phyloP scores from a whole-genome alignment of 495 filamentous ascomycete genomes.

The Lophiotrema nucula region DNA sequence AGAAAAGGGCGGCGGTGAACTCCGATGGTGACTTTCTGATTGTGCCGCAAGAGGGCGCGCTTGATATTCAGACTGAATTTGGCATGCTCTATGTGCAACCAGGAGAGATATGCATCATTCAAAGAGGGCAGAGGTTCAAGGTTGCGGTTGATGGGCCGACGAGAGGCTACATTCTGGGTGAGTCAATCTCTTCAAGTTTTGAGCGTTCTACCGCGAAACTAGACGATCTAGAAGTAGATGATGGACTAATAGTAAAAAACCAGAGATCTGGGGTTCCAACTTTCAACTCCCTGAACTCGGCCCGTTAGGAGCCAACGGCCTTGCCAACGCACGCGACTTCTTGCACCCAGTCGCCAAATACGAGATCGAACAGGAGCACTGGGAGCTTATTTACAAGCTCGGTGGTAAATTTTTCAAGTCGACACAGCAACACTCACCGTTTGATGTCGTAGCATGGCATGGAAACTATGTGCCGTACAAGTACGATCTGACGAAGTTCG shows the following conservation, averaged over 20 bases:
- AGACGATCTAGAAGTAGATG: background rate
- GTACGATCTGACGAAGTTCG: constrained; percentile 54
- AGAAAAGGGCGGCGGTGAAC: constrained; percentile 49
- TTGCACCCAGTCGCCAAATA: constrained; percentile 47
- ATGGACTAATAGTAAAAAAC: constrained; percentile 1
- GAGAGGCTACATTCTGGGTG: constrained; percentile 47
- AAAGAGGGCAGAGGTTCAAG: constrained; percentile 50
- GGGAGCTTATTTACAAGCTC: constrained; percentile 53
- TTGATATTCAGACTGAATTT: constrained; percentile 54
- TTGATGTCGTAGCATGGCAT: constrained; percentile 56
- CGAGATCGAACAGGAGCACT: constrained; percentile 44
- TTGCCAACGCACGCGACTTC: constrained; percentile 54
- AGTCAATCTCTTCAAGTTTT: background rate
- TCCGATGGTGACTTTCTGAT: constrained; percentile 53
- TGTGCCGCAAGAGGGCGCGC: constrained; percentile 49
- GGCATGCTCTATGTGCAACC: constrained; percentile 50
- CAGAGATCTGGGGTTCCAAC: constrained; percentile 51
- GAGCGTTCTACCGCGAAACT: no score
- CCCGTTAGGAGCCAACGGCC: constrained; percentile 51
- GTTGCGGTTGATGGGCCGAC: constrained; percentile 49
- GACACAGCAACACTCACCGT: constrained; percentile 51
- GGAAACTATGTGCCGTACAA: constrained; percentile 49
- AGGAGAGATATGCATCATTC: constrained; percentile 51
- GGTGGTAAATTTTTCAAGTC: constrained; percentile 52
- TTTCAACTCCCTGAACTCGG: constrained; percentile 54